Conservation (phyloP, 208 protist genomes). For the Herpetomonas samuelpessoai region DNA sequence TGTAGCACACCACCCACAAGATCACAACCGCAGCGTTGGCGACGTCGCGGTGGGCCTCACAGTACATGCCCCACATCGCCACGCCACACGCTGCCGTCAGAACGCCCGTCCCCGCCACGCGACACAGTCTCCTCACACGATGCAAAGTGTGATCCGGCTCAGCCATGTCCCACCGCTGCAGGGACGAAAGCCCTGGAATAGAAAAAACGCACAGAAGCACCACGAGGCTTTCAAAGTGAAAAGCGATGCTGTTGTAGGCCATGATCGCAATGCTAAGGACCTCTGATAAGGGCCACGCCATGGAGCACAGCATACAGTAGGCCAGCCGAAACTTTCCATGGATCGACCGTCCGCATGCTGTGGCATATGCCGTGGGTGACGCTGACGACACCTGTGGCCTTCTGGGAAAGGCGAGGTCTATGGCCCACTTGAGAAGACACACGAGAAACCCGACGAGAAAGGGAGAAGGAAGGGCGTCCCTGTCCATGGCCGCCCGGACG, state of each 20-base stretch:
- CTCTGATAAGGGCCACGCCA: neutral
- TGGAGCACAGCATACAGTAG: too few species aligned
- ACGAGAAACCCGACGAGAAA: neutral
- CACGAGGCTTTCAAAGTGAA: neutral
- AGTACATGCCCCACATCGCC: neutral
- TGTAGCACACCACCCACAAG: too few species aligned
- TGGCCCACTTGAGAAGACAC: neutral
- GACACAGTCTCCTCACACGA: neutral
- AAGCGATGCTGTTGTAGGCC: neutral
- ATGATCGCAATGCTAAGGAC: neutral
- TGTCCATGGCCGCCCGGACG: neutral
- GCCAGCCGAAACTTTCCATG: too few species aligned
- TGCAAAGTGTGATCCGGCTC: neutral
- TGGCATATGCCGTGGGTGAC: too few species aligned
- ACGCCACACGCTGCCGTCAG: neutral
- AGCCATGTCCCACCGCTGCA: neutral
- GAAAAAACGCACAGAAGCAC: neutral
- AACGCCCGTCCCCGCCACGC: neutral
- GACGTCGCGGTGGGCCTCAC: neutral
- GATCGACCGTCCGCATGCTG: too few species aligned
- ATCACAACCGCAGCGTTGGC: too few species aligned
- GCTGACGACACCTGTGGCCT: too few species aligned
- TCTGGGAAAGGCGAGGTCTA: too few species aligned
- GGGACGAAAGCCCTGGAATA: neutral
- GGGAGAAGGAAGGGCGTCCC: neutral